Conservation (phyloP, 1,284 basidiomycete species). For the Malassezia equina region DNA sequence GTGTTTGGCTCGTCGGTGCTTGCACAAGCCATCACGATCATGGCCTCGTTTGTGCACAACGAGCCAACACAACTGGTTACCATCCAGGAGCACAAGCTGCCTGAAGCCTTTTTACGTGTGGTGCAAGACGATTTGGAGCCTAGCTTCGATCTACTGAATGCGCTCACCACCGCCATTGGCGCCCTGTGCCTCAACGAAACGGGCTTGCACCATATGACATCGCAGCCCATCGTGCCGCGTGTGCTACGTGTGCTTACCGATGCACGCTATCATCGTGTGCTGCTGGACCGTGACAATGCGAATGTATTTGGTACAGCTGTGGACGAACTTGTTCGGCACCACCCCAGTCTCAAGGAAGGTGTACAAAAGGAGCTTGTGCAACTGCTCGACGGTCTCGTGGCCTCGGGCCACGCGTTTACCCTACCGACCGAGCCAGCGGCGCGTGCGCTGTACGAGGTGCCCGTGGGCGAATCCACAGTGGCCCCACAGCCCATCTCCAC, state of each 20-base stretch:
- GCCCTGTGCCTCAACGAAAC: constrained; percentile 87
- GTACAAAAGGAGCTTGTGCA: constrained; percentile 61
- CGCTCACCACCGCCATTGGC: constrained; percentile 89
- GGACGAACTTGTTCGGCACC: constrained; percentile 92
- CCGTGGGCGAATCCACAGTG: constrained; percentile 14
- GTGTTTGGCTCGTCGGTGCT: constrained; percentile 80
- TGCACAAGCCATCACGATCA: constrained; percentile 74
- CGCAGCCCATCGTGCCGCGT: constrained; percentile 65
- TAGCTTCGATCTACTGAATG: constrained; percentile 64
- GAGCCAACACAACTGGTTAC: constrained; percentile 88
- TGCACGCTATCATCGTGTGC: constrained; percentile 70
- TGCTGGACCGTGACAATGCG: constrained; percentile 86
- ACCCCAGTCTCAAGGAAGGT: constrained; percentile 74
- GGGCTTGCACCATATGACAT: constrained; percentile 69
- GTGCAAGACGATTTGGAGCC: constrained; percentile 71
- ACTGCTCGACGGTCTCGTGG: constrained; percentile 48
- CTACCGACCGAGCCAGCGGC: constrained; percentile 19
- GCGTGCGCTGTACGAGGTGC: constrained; percentile 26
- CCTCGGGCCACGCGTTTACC: constrained; percentile 56
- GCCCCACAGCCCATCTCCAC: not conserved
- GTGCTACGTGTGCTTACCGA: constrained; percentile 79
- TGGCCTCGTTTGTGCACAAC: constrained; percentile 96
- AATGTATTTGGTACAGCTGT: constrained; percentile 75
- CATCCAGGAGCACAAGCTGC: constrained; percentile 82
- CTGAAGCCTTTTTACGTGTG: constrained; percentile 75